These are phyloP conservation scores for Parasitella parasitica DNA, from an alignment of 371 early-diverging fungal species.

Conservation along the genomic window DNA sequence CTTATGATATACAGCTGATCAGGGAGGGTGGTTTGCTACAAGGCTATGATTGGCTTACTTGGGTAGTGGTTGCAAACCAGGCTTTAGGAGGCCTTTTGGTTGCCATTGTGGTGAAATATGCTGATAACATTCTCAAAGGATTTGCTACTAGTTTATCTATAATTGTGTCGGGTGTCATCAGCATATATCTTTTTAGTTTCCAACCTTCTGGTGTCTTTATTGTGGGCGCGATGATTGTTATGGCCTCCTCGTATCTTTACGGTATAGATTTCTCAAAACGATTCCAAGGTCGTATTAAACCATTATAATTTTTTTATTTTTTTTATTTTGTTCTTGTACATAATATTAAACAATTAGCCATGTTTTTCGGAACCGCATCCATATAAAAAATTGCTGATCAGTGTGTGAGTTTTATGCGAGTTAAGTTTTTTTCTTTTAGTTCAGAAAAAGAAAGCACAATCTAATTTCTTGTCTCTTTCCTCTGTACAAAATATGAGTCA, in stretches of 20 bases:
- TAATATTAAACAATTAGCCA: too few species aligned
- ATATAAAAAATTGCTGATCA: too few species aligned
- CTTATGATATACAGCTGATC: conserved; percentile 65
- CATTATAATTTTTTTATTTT: conserved; percentile 14
- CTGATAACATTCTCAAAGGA: conserved; percentile 89
- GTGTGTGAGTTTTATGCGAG: background rate
- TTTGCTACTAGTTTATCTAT: conserved; percentile 90
- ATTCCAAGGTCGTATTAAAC: conserved; percentile 22
- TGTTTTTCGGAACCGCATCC: too few species aligned
- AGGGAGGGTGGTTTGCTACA: conserved; percentile 70
- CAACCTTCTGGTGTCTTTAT: conserved; percentile 65
- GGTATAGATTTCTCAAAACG: conserved; percentile 35
- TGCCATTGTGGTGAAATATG: conserved; percentile 85
- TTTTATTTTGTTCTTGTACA: background rate
- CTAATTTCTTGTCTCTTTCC: background rate
- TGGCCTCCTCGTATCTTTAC: conserved; percentile 63
- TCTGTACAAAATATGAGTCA: conserved; percentile 3
- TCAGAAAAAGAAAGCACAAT: too few species aligned
- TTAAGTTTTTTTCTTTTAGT: background rate
- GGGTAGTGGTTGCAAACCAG: conserved; percentile 74
- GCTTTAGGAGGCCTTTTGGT: conserved; percentile 86
- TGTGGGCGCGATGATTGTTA: conserved; percentile 68
- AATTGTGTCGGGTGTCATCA: conserved; percentile 74
- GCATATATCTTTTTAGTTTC: conserved; percentile 76
- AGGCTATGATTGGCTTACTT: conserved; percentile 75